Evolutionary conservation across 1,139 yeast genomes (phyloP), one percentile per base, ranked within the genome.

Genomic region (Suhomyces panamericanus): DNA sequence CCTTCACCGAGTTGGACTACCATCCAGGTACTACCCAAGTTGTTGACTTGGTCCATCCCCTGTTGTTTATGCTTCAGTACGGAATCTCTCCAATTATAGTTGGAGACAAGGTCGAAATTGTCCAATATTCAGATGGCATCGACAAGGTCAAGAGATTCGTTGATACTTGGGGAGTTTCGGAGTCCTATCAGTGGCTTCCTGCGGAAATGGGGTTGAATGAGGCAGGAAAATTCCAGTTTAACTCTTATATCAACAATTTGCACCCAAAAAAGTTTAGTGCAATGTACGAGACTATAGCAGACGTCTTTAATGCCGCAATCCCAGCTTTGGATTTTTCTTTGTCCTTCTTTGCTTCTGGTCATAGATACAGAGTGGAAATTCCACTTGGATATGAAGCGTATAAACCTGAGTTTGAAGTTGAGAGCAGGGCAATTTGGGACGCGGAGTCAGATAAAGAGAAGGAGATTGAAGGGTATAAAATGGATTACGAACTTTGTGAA

Each of bases 21-120:
- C 77, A 70, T 48, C 77, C 75, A 3, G 62, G 64, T 6, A 60
- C 73, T 0, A 50, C 64, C 35, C 55, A 67, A 13, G 76, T 73
- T 1, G 54, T 70, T 26, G 76, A 73, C 51, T 57, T 73, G 30
- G 73, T 73, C 5, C 77, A 73, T 49, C 78, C 78, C 8, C 71
- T 77, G 14, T 56, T 73, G 40, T 72, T 62, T 45, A 74, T 74
- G 0, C 52, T 72, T 7, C 65, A 61, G 38, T 73, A 70, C 43
- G 70, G 66, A 0, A 57, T 46, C 11, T 68, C 75, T 6, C 67
- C 70, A 1, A 50, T 64, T 12, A 35, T 52, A 1, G 32, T 9
- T 4, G 27, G 24, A 6, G 32, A 28, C 16, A 17, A 28, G 16
- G 36, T 34, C 5, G 29, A 34, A 34, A 34, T 34, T 16, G 4